These are phyloP conservation scores for Dalbergia cultrata DNA, from an alignment of 306 rosid species.

Conservation along the genomic window DNA sequence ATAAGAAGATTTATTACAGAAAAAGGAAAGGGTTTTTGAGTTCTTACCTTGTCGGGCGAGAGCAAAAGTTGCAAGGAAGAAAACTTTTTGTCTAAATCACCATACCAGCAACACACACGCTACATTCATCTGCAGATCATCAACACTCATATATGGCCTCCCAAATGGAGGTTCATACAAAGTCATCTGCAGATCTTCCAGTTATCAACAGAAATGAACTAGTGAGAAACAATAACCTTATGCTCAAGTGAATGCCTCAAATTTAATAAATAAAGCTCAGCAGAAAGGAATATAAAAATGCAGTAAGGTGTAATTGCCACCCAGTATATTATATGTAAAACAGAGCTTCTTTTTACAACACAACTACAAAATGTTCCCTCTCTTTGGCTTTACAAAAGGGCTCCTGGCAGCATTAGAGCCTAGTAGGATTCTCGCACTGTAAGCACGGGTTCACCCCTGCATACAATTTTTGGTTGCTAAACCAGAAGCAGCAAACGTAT, in stretches of 20 bases:
- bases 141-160: not conserved
- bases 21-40: not conserved
- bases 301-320: slow-evolving; percentile 15
- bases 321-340: slow-evolving; percentile 31
- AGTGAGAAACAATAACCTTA: not conserved
- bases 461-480: slow-evolving; percentile 29
- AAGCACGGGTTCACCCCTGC: slow-evolving; percentile 27
- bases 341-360: slow-evolving; percentile 20
- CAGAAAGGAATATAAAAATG: not conserved
- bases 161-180: not conserved
- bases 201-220: slow-evolving; percentile 5
- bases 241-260: slow-evolving; percentile 7
- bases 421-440: slow-evolving; percentile 30
- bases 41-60: slow-evolving; percentile 65
- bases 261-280: slow-evolving; percentile 22
- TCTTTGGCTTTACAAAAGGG: slow-evolving; percentile 29
- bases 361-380: slow-evolving; percentile 27
- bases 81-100: slow-evolving; percentile 45
- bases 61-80: slow-evolving; percentile 52
- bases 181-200: not conserved
- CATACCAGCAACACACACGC: slow-evolving; percentile 45
- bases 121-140: not conserved
- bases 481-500: slow-evolving; percentile 3
- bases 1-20: not conserved
- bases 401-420: slow-evolving; percentile 24